Conservation (phyloP, 768 basidiomycete species). For the Grammothele lineata region DNA sequence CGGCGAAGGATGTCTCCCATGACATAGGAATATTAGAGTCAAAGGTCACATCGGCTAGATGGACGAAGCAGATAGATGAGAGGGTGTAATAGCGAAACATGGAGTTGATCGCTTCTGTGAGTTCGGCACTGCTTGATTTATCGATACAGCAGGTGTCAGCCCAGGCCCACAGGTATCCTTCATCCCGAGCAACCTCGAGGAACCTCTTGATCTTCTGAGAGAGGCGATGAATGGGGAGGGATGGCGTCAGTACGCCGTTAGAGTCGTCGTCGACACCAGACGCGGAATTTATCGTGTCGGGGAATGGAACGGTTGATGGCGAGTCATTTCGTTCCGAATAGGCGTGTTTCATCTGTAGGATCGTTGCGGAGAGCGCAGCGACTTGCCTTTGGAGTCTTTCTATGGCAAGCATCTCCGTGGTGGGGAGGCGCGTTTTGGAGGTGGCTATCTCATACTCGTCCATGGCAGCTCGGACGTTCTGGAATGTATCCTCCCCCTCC, state of each 20-base stretch:
- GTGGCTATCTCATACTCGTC: too few species aligned
- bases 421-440: too few species aligned
- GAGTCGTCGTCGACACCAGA: too few species aligned
- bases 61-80: background rate
- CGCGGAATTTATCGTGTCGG: too few species aligned
- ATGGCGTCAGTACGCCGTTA: background rate
- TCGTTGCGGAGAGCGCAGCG: too few species aligned
- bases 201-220: background rate
- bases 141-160: conserved; percentile 9
- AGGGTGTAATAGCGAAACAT: conserved; percentile 4
- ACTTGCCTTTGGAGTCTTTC: too few species aligned
- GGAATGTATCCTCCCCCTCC: background rate
- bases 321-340: too few species aligned
- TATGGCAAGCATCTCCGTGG: too few species aligned
- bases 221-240: background rate
- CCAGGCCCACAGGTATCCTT: conserved; percentile 4
- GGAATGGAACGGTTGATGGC: too few species aligned
- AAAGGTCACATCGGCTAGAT: background rate
- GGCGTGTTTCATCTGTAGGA: too few species aligned
- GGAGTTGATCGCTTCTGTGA: conserved; percentile 6
- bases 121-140: conserved; percentile 7
- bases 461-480: too few species aligned
- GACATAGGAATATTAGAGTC: background rate
- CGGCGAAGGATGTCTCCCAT: too few species aligned
- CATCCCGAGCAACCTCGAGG: background rate